Evolutionary conservation across 129 eudicot species (phyloP), one percentile per base, ranked within the genome.

Genomic region (Arctium minus): DNA sequence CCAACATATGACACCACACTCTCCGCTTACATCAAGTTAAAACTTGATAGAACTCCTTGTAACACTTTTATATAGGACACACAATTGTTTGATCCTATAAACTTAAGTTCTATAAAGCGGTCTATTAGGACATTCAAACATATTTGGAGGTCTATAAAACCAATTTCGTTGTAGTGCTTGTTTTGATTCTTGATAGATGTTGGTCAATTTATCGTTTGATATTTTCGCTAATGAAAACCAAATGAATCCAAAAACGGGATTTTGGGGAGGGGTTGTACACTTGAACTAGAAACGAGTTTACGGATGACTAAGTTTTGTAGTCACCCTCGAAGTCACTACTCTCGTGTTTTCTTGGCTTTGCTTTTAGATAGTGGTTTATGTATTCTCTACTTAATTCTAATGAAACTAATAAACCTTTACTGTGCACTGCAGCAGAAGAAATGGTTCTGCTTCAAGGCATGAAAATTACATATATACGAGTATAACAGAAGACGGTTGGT

Each of bases 381-480:
- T 38, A 73, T 39, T 73, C 73, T 56, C 17, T 27, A 74, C 11
- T 73, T 40, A 3, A 36, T 69, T 83, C 78, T 77, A 38, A 50
- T 77, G 72, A 70, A 36, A 77, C 72, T 50, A 30, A 60, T 72
- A 84, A 60, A 27, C 73, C 30, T 37, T 83, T 80, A 35, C 15
- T 75, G 18, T 89, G 92, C 27, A 22, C 27, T 22, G 27, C 27
- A 22, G 27, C 96, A 91, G 96, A 91, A 87, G 83, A 91, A 86
- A 81, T 91, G 95, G 92, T 89, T 89, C 82, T 91, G 96, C 87
- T 91, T 91, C 88, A 84, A 87, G 83, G 78, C 83, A 18, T 85
- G 85, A 85, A n/a, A 40, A 22, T 8, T 62, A 76, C 18, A 81
- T 35, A 76, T 17, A 31, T 35, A 70, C 50, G 70, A 38, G 82